Conservation (phyloP, 345 rosid genomes). For the Populus alba region DNA sequence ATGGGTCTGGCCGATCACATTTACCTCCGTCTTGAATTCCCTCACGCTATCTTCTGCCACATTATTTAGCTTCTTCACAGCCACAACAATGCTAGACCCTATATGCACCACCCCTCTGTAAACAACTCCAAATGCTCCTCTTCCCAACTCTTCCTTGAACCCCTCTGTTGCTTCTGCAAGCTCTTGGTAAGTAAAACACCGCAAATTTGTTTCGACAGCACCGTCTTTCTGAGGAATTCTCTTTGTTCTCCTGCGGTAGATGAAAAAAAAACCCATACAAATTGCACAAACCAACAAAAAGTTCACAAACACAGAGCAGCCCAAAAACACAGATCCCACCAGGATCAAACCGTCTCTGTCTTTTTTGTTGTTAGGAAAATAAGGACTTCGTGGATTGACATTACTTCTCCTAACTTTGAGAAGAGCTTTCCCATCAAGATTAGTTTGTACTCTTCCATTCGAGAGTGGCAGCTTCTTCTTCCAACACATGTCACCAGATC, state of each 20-base stretch:
- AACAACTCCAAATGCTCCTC: constrained; percentile 30
- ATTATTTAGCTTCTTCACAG: constrained; percentile 30
- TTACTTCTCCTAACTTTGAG: constrained; percentile 25
- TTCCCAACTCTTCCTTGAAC: constrained; percentile 32
- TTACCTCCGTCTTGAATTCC: constrained; percentile 38
- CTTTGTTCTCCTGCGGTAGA: constrained; percentile 1
- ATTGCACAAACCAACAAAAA: constrained; percentile 4
- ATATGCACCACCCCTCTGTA: constrained; percentile 30
- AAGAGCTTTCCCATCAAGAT: background rate
- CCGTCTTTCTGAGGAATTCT: background rate
- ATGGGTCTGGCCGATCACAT: constrained; percentile 35
- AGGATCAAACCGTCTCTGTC: background rate
- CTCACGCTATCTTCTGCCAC: constrained; percentile 10
- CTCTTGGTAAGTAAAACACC: constrained; percentile 17
- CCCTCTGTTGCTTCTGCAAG: constrained; percentile 25
- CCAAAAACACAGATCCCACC: constrained; percentile 15
- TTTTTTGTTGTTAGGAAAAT: background rate
- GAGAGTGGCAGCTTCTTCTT: constrained; percentile 40
- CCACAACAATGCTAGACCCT: background rate
- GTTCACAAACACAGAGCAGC: constrained; percentile 27
- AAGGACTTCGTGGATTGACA: too few relatives aligned
- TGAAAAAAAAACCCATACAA: constrained; percentile 10
- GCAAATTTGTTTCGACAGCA: constrained; percentile 8
- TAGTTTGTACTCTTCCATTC: constrained; percentile 23
- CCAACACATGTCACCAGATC: constrained; percentile 12